These are phyloP conservation scores for Eucalyptus sideroxylon DNA, from an alignment of 345 rosid species.

Conservation along the genomic window DNA sequence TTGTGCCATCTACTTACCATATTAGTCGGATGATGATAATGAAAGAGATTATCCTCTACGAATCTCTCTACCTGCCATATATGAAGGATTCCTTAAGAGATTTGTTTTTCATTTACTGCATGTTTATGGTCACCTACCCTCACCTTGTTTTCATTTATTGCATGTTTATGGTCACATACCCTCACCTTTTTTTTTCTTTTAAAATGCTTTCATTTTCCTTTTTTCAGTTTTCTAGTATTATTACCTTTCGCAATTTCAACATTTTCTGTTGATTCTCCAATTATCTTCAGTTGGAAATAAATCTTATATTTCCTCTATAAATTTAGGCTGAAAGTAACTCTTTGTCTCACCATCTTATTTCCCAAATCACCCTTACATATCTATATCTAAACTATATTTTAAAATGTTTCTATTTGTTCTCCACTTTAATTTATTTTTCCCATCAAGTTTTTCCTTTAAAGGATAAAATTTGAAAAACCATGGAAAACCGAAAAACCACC, in stretches of 20 bases:
- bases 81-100: neutral
- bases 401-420: neutral
- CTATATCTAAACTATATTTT: neutral
- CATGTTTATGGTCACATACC: neutral
- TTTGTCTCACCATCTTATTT: neutral
- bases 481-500: neutral
- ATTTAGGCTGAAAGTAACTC: neutral
- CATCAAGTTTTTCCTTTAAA: neutral
- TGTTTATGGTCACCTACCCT: neutral
- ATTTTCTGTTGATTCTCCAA: neutral
- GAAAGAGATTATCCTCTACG: neutral
- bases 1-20: neutral
- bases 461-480: neutral
- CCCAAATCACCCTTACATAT: neutral
- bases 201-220: neutral
- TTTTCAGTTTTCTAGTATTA: neutral
- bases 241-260: neutral
- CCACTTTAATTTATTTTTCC: neutral
- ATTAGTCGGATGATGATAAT: neutral
- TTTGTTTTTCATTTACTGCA: neutral
- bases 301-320: neutral
- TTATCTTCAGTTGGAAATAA: neutral
- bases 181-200: neutral
- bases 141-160: neutral
- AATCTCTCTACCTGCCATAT: neutral